phyloP scores from a whole-genome alignment of 179 eudicot species.

The Patellifolia procumbens region DNA sequence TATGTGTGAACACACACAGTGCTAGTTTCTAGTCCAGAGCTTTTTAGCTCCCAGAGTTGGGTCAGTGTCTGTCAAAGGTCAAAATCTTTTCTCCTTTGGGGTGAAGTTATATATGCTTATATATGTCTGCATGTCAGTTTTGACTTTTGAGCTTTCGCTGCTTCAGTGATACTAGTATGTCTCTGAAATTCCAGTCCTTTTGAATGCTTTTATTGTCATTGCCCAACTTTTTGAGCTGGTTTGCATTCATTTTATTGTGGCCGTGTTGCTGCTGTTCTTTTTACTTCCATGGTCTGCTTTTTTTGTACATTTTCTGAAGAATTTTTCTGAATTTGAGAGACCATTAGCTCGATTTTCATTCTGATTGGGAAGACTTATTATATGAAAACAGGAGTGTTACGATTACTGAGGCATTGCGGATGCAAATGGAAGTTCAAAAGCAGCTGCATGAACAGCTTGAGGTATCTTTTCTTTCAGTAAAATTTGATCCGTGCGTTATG shows the following conservation, averaged over 20 bases:
- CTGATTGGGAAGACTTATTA: constrained; percentile 1
- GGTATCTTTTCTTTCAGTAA: constrained; percentile 24
- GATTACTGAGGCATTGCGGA: constrained; percentile 44
- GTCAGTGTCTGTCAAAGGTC: background rate
- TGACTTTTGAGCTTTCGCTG: background rate
- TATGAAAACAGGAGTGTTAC: constrained; percentile 32
- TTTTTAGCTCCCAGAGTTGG: background rate
- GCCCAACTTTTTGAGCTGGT: background rate
- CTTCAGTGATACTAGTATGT: background rate
- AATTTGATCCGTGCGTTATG: too few species aligned
- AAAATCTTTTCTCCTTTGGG: background rate
- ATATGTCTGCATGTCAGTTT: background rate
- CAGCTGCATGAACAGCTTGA: constrained; percentile 52
- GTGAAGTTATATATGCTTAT: background rate
- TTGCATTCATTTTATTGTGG: background rate
- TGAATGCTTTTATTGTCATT: background rate
- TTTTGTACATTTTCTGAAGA: background rate
- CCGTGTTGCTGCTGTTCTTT: background rate
- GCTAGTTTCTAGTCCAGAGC: background rate
- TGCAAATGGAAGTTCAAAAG: constrained; percentile 58
- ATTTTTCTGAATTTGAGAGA: background rate
- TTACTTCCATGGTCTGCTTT: background rate
- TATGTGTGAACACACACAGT: background rate
- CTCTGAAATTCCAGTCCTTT: background rate
- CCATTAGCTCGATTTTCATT: background rate